Conservation (phyloP, 768 basidiomycete genomes). For the Boletus bicolor region DNA sequence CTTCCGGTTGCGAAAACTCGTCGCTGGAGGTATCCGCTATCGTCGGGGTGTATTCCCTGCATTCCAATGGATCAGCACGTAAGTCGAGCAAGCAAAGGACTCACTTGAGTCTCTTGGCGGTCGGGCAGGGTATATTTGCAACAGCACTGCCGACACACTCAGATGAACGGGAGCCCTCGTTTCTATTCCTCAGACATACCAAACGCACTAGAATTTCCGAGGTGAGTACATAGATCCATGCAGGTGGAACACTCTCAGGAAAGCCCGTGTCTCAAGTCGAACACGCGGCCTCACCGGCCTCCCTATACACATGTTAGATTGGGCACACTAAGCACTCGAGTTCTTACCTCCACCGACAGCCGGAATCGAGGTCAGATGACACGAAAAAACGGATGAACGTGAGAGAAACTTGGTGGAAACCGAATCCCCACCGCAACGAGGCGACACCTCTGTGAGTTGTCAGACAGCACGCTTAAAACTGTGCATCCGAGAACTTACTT, state of each 20-base stretch:
- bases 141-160: slow-evolving; percentile 40
- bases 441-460: slow-evolving; percentile 44
- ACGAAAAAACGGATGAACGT: slow-evolving; percentile 73
- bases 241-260: slow-evolving; percentile 64
- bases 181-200: slow-evolving; percentile 25
- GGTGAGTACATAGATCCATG: slow-evolving; percentile 60
- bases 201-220: slow-evolving; percentile 41
- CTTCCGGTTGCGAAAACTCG: slow-evolving; percentile 62
- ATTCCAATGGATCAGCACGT: background rate
- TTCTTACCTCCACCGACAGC: slow-evolving; percentile 52
- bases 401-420: slow-evolving; percentile 64
- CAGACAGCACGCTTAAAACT: background rate
- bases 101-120: slow-evolving; percentile 43
- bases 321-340: background rate
- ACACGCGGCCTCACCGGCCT: slow-evolving; percentile 44
- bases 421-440: slow-evolving; percentile 73
- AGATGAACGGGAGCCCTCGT: background rate
- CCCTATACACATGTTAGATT: slow-evolving; percentile 32
- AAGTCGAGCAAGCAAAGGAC: background rate
- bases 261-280: background rate
- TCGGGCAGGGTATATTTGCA: slow-evolving; percentile 65
- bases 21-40: slow-evolving; percentile 67
- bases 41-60: slow-evolving; percentile 44
- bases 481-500: slow-evolving; percentile 34
- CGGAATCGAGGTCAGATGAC: slow-evolving; percentile 71